Evolutionary conservation across 2,329 filamentous ascomycete genomes (phyloP).

Genomic region (Xylariaceae sp.): DNA sequence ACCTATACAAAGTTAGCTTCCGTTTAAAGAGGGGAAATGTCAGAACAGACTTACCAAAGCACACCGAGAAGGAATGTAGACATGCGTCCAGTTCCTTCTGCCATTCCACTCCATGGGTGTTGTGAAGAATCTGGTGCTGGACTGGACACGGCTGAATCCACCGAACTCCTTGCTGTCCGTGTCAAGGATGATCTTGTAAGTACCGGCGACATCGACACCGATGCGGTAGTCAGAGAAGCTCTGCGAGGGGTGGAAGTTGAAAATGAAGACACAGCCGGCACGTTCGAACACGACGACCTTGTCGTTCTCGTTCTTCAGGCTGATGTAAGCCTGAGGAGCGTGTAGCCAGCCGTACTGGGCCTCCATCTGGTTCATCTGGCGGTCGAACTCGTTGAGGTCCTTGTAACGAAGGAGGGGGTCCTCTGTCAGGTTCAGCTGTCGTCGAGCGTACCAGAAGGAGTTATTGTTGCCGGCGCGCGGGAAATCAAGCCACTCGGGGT

Average conservation of each 20-base stretch:
- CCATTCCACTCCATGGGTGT: conserved; percentile 87
- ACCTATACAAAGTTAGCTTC: conserved; percentile 37
- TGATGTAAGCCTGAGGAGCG: conserved; percentile 80
- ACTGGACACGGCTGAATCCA: conserved; percentile 71
- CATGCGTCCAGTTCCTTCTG: conserved; percentile 82
- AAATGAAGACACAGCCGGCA: conserved; percentile 82
- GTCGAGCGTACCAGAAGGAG: conserved; percentile 89
- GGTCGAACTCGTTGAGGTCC: conserved; percentile 91
- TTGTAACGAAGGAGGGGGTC: conserved; percentile 80
- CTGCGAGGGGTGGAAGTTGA: conserved; percentile 85
- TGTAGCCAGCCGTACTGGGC: conserved; percentile 88
- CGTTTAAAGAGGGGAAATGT: background rate
- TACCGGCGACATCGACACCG: conserved; percentile 77
- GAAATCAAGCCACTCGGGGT: conserved; percentile 98
- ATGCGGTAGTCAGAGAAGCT: conserved; percentile 92
- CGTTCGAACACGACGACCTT: conserved; percentile 96
- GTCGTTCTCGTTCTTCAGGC: conserved; percentile 86
- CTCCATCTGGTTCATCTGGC: conserved; percentile 82
- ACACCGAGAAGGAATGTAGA: conserved; percentile 81
- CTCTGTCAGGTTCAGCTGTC: conserved; percentile 88
- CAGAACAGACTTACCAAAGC: conserved; percentile 60
- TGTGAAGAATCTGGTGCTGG: conserved; percentile 85
- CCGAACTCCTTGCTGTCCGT: conserved; percentile 73
- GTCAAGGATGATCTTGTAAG: conserved; percentile 81
- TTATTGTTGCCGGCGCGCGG: conserved; percentile 88